phyloP scores from a whole-genome alignment of 2,329 filamentous ascomycete genomes.

The Colletotrichum scovillei region DNA sequence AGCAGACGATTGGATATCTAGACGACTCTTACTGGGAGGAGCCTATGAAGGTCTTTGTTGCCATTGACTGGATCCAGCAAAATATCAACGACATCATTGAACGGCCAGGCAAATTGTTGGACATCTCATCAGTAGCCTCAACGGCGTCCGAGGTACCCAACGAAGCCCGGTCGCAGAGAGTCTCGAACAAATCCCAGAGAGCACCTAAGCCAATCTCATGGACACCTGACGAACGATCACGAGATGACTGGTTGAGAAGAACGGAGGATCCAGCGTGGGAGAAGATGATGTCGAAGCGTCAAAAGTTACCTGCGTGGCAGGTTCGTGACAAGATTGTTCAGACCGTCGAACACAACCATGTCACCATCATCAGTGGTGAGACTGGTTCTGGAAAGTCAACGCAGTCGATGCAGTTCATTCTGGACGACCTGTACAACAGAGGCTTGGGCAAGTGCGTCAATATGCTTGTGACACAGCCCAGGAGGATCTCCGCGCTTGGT shows the following conservation, averaged over 20 bases:
- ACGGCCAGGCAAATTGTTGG: constrained; percentile 83
- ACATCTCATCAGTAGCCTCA: constrained; percentile 83
- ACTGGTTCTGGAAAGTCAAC: constrained; percentile 98
- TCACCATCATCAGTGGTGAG: constrained; percentile 96
- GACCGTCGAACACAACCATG: constrained; percentile 81
- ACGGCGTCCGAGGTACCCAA: constrained; percentile 67
- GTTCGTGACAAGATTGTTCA: constrained; percentile 81
- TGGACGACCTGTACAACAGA: constrained; percentile 87
- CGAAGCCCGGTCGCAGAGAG: constrained; percentile 40
- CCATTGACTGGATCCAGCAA: constrained; percentile 92
- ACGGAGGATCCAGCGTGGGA: constrained; percentile 75
- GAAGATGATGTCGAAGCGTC: constrained; percentile 79
- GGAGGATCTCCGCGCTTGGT: constrained; percentile 92
- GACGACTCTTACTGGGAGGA: constrained; percentile 79
- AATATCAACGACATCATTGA: constrained; percentile 86
- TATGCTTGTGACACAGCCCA: constrained; percentile 95
- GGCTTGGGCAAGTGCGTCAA: constrained; percentile 83
- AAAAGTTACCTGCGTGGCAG: constrained; percentile 87
- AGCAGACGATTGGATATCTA: constrained; percentile 79
- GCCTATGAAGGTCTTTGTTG: constrained; percentile 88
- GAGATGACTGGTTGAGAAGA: constrained; percentile 76
- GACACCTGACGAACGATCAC: constrained; percentile 69
- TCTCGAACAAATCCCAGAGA: constrained; percentile 48
- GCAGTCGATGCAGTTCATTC: constrained; percentile 94
- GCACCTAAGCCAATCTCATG: constrained; percentile 72